Base-by-base conservation (phyloP, 768 basidiomycete species). In the Lactifluus pinguis region DNA sequence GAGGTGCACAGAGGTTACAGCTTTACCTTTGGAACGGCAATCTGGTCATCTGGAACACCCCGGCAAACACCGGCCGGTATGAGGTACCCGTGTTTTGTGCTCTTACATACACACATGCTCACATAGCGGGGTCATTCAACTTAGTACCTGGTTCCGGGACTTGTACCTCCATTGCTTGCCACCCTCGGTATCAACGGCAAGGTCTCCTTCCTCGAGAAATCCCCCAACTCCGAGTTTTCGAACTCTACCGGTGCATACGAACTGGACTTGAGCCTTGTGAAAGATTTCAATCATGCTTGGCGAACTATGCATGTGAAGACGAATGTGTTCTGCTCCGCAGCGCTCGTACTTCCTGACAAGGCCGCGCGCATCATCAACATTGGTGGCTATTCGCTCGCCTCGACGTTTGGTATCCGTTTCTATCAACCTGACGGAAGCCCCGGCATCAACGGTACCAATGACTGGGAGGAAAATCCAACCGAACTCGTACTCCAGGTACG, bases 161-260 rank as follows among this genome's bases (percentile, higher is more conserved):
- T 89, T 38, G 77, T 88, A 55, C 82, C 89, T 13, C 87, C 88
- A 4, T 74, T 89, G 59, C 80, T 89, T 41, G 83, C 86, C 3
- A 90, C 89, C 0, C 74, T 92, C 34, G 87, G 89, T 1, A 76
- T 87, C 71, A 91, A 91, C 75, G 84, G 86, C 76, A 92, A 91
- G 68, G 84, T 91, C 51, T 80, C 83, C 1, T 87, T 91, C 74
- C 74, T 92, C 5, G 89, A 91, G 71, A 92, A 91, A 69, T 72
- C 56, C 3, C 85, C 86, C 10, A 89, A 86, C 29, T 77, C 77
- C 57, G 80, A 81, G 38, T 83, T 76, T 56, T 61, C 69, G 3
- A 89, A 89, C 70, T 78, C 84, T 4, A 89, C 89, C 15, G 89
- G 87, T 9, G 87, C 87, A 1, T 90, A 89, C 63, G 89, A 92